phyloP scores from a whole-genome alignment of 352 stramenopile genomes.

The Phytophthora cactorum region DNA sequence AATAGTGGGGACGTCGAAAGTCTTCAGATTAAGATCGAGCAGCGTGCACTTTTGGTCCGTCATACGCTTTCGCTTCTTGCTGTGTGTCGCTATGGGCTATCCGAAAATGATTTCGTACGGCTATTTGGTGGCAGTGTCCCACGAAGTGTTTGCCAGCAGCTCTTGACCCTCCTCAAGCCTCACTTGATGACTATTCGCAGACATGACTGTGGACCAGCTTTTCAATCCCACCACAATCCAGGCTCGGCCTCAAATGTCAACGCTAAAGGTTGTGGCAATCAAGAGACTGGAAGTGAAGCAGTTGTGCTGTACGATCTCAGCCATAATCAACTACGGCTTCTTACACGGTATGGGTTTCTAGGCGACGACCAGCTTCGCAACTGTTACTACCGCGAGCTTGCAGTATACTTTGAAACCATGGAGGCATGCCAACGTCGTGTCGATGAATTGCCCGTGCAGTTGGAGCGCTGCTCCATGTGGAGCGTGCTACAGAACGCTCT shows the following conservation, averaged over 20 bases:
- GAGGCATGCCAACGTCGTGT: conserved; percentile 75
- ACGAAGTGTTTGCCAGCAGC: conserved; percentile 40
- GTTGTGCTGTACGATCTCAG: conserved; percentile 77
- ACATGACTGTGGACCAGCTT: conserved; percentile 48
- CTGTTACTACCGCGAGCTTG: conserved; percentile 81
- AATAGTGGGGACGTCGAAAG: conserved; percentile 50
- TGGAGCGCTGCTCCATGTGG: conserved; percentile 80
- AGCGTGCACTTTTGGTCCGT: conserved; percentile 71
- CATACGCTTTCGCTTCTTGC: conserved; percentile 77
- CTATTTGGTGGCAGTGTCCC: conserved; percentile 65
- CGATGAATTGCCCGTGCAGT: conserved; percentile 80
- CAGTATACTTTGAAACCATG: conserved; percentile 76
- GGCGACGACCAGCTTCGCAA: conserved; percentile 63
- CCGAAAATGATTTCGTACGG: conserved; percentile 61
- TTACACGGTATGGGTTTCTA: conserved; percentile 78
- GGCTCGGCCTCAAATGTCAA: not conserved
- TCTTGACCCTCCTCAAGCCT: conserved; percentile 59
- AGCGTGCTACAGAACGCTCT: conserved; percentile 64
- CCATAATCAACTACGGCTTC: conserved; percentile 76
- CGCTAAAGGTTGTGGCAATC: conserved; percentile 15
- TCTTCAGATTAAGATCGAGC: conserved; percentile 61
- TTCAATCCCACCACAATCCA: conserved; percentile 7
- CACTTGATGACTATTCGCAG: conserved; percentile 80
- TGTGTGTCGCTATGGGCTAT: conserved; percentile 75
- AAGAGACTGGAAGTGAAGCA: conserved; percentile 26